These are phyloP conservation scores for Eucalyptus albens DNA, from an alignment of 345 rosid species.

Conservation along the genomic window DNA sequence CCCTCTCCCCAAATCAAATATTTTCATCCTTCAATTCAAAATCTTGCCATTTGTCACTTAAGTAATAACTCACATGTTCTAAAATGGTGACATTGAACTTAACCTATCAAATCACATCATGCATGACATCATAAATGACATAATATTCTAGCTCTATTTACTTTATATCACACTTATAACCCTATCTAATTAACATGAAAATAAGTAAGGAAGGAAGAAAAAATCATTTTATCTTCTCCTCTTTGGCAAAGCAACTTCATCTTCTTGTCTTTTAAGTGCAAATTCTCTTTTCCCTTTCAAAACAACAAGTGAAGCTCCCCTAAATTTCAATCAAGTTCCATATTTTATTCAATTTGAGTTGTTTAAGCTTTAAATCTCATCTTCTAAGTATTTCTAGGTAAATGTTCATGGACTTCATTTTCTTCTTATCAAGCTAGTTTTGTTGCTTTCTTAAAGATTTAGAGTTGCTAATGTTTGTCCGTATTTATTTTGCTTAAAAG, in stretches of 20 bases:
- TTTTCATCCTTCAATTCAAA: too few relatives aligned
- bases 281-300: neutral
- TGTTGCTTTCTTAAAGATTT: neutral
- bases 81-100: too few relatives aligned
- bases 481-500: neutral
- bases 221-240: neutral
- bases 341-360: neutral
- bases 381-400: neutral
- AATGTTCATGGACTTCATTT: neutral
- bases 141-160: too few relatives aligned
- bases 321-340: neutral
- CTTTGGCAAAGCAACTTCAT: neutral
- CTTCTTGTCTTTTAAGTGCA: neutral
- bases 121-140: too few relatives aligned
- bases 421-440: neutral
- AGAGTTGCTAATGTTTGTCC: neutral
- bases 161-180: too few relatives aligned
- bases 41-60: too few relatives aligned
- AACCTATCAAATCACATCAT: too few relatives aligned
- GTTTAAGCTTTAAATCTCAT: neutral
- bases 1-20: too few relatives aligned
- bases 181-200: too few relatives aligned
- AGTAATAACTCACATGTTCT: too few relatives aligned
- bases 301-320: neutral
- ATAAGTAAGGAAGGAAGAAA: too few relatives aligned